These are phyloP conservation scores for Coffea humblotiana DNA, from an alignment of 305 asterid genomes.

Conservation along the genomic window DNA sequence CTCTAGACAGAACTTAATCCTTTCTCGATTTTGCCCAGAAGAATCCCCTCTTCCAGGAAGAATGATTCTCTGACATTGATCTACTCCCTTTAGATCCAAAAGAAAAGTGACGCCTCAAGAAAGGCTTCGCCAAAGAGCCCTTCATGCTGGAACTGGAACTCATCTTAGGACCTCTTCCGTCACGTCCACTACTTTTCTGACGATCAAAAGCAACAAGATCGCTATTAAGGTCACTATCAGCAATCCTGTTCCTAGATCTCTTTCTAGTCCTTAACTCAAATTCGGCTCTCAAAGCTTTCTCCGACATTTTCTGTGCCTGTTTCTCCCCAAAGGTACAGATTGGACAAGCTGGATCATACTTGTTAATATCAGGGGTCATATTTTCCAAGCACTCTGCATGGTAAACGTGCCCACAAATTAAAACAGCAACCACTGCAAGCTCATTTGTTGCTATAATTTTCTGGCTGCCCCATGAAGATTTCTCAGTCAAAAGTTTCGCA, in stretches of 20 bases:
- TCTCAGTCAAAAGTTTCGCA: conserved; percentile 65
- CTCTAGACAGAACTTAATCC: conserved; percentile 39
- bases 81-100: conserved; percentile 66
- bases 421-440: conserved; percentile 78
- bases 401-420: conserved; percentile 82
- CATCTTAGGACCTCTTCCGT: conserved; percentile 59
- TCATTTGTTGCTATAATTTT: conserved; percentile 64
- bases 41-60: conserved; percentile 54
- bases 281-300: conserved; percentile 76
- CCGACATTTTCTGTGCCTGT: conserved; percentile 70
- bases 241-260: conserved; percentile 54
- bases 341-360: conserved; percentile 92
- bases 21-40: conserved; percentile 91
- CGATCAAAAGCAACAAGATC: conserved; percentile 45
- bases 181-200: conserved; percentile 49
- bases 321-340: conserved; percentile 91
- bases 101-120: conserved; percentile 79
- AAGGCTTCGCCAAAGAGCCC: conserved; percentile 61
- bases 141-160: conserved; percentile 77
- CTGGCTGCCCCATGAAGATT: conserved; percentile 64
- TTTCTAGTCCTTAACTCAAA: conserved; percentile 66
- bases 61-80: conserved; percentile 53
- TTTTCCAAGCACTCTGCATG: conserved; percentile 94
- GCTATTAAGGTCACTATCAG: conserved; percentile 57
- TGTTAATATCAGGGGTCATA: conserved; percentile 77